Conservation (phyloP, 2,329 filamentous ascomycete genomes). For the Niveomyces coronatus region DNA sequence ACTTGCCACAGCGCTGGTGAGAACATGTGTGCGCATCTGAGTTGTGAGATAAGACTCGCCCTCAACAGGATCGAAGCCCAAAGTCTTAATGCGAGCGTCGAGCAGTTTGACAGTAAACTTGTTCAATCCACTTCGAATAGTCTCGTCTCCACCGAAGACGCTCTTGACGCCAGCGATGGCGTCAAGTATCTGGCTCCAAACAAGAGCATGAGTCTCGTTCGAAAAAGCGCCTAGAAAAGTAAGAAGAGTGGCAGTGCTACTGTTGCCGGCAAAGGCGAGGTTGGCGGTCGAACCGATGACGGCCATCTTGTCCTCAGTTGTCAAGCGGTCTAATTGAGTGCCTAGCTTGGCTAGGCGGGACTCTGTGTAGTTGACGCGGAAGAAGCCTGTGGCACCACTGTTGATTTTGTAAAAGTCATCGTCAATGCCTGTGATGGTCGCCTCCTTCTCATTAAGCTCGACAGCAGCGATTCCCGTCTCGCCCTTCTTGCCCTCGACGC, state of each 20-base stretch:
- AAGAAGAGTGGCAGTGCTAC: conserved; percentile 70
- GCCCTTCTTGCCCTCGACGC: conserved; percentile 65
- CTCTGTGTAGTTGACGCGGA: conserved; percentile 89
- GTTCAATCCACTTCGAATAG: conserved; percentile 62
- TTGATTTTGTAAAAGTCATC: conserved; percentile 91
- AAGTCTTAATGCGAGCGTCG: conserved; percentile 59
- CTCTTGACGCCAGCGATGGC: conserved; percentile 68
- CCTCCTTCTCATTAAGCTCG: conserved; percentile 65
- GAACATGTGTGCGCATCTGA: conserved; percentile 72
- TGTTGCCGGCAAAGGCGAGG: conserved; percentile 77
- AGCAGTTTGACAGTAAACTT: conserved; percentile 72
- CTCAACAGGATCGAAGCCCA: conserved; percentile 77
- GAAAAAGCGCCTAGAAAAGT: conserved; percentile 79
- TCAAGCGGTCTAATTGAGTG: conserved; percentile 63
- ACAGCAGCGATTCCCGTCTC: conserved; percentile 51
- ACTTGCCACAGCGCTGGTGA: conserved; percentile 62
- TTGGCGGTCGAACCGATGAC: conserved; percentile 84
- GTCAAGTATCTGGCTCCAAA: conserved; percentile 78
- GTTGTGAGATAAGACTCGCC: conserved; percentile 73
- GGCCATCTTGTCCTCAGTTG: conserved; percentile 82
- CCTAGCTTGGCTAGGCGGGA: conserved; percentile 71
- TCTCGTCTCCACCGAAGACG: conserved; percentile 70
- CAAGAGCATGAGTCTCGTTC: conserved; percentile 72
- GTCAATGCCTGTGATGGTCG: conserved; percentile 64
- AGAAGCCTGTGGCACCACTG: conserved; percentile 76